A percentile compares a stretch with the other conserved stretches of the same genome.
Conservation (phyloP, 257 asterid genomes). For the Parsonsia alboflavescens region DNA sequence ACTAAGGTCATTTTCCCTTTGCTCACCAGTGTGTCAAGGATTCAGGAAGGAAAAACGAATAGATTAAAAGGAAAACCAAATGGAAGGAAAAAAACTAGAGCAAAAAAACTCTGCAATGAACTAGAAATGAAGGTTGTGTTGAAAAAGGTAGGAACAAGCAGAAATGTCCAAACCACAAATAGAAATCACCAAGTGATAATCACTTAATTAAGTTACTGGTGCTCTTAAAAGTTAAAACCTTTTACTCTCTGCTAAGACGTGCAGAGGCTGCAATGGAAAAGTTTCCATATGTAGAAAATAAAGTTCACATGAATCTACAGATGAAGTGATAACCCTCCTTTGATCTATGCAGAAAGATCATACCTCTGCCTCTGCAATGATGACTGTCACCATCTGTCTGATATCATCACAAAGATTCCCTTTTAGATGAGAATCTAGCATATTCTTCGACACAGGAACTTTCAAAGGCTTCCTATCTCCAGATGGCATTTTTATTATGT, state of each 20-base stretch:
- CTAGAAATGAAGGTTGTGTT: neutral
- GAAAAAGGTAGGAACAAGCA: neutral
- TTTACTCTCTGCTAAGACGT: neutral
- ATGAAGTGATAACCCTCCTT: neutral
- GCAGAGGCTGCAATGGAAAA: neutral
- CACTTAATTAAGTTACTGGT: neutral
- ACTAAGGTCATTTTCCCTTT: neutral
- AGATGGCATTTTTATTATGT: slow-evolving; percentile 69
- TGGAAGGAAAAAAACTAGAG: neutral
- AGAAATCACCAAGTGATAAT: neutral
- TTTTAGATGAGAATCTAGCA: slow-evolving; percentile 82
- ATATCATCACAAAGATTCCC: slow-evolving; percentile 48
- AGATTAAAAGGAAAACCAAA: neutral
- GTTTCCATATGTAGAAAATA: neutral
- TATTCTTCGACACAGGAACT: slow-evolving; percentile 76
- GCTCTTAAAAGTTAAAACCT: neutral
- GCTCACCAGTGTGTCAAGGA: neutral
- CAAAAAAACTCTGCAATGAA: neutral
- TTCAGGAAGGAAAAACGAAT: neutral
- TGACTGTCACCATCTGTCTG: slow-evolving; percentile 57
- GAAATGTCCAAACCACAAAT: neutral
- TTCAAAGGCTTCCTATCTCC: slow-evolving; percentile 65
- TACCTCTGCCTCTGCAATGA: slow-evolving; percentile 90
- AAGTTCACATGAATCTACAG: neutral
- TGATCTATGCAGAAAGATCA: slow-evolving; percentile 7